phyloP scores from a whole-genome alignment of 768 basidiomycete genomes.

The Agaricus subrufescens region DNA sequence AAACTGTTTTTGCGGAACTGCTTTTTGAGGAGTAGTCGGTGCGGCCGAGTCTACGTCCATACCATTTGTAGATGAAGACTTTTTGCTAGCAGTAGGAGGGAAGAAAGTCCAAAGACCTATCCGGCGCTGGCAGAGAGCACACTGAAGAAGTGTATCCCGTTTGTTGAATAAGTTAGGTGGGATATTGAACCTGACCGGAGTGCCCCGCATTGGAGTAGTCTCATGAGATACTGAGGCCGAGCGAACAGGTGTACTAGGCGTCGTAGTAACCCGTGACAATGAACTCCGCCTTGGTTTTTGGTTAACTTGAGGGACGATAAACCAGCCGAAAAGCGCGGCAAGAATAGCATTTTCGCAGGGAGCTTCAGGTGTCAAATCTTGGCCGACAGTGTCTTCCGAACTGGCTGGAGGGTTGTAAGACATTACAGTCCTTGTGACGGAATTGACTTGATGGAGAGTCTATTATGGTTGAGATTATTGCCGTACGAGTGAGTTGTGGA shows the following conservation, averaged over 20 bases:
- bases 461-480: constrained; percentile 20
- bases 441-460: constrained; percentile 54
- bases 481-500: too few relatives aligned
- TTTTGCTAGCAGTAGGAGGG: constrained; percentile 17
- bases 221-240: constrained; percentile 17
- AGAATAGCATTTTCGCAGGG: constrained; percentile 40
- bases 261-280: constrained; percentile 3
- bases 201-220: constrained; percentile 13
- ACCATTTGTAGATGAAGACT: background rate
- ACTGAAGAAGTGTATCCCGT: constrained; percentile 55
- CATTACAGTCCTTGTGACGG: constrained; percentile 43
- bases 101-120: constrained; percentile 76
- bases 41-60: constrained; percentile 8
- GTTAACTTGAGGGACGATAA: constrained; percentile 29
- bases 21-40: constrained; percentile 20
- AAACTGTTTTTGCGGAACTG: constrained; percentile 44
- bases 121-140: constrained; percentile 70
- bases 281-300: constrained; percentile 11
- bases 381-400: constrained; percentile 11
- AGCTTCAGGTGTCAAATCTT: constrained; percentile 15
- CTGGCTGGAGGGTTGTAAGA: constrained; percentile 22
- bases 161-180: constrained; percentile 24
- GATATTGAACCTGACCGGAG: constrained; percentile 19
- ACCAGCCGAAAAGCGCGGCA: constrained; percentile 48
- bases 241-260: constrained; percentile 7